phyloP scores from a whole-genome alignment of 305 asterid species.

The Fraxinus platypoda region DNA sequence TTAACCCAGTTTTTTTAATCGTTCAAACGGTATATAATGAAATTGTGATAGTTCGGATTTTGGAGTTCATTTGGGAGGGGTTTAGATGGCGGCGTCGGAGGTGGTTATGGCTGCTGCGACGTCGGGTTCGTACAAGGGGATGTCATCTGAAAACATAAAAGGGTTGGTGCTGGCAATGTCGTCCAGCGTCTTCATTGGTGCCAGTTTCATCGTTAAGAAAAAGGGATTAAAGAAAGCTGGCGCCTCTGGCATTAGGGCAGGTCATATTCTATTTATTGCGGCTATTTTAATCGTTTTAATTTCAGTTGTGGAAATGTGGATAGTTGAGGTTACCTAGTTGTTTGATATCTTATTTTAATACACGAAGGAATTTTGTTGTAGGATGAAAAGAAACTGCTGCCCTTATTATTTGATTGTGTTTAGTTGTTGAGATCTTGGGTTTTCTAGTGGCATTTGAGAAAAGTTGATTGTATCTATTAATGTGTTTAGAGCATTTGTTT shows the following conservation, averaged over 20 bases:
- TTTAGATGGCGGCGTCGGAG: constrained; percentile 47
- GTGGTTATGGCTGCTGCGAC: constrained; percentile 32
- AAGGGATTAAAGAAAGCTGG: constrained; percentile 94
- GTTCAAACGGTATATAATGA: constrained; percentile 33
- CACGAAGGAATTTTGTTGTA: constrained; percentile 3
- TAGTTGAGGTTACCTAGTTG: constrained; percentile 15
- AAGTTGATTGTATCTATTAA: neutral
- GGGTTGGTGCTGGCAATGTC: constrained; percentile 89
- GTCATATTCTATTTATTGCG: constrained; percentile 17
- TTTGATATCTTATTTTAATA: constrained; percentile 11
- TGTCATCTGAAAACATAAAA: constrained; percentile 93
- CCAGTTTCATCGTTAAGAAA: constrained; percentile 95
- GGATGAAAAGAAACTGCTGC: constrained; percentile 11
- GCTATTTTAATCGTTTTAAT: constrained; percentile 13
- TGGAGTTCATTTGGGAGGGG: constrained; percentile 2
- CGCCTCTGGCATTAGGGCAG: constrained; percentile 78
- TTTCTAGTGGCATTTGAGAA: neutral
- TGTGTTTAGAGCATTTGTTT: neutral
- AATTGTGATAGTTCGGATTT: constrained; percentile 34
- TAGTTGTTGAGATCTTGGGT: constrained; percentile 22
- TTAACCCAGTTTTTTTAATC: neutral
- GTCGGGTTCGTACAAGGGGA: constrained; percentile 63
- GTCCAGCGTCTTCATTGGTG: constrained; percentile 91
- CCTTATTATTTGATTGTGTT: neutral
- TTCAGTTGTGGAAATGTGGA: neutral